phyloP scores from a whole-genome alignment of 495 filamentous ascomycete species.

The Aspergillus diversus region DNA sequence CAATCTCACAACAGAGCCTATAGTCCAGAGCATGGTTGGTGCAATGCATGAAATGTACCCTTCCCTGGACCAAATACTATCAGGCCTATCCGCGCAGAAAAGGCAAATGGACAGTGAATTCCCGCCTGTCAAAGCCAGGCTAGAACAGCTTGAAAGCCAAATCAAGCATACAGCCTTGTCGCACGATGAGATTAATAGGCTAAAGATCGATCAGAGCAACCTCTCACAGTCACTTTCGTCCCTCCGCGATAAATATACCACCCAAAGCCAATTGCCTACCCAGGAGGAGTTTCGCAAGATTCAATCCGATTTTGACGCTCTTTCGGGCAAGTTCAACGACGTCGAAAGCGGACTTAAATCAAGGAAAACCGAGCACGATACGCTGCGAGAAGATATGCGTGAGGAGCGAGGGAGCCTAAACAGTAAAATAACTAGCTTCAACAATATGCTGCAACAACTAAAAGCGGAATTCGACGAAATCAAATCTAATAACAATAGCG shows the following conservation, averaged over 20 bases:
- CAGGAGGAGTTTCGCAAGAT: not conserved
- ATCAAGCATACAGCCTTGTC: not conserved
- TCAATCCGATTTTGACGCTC: not conserved
- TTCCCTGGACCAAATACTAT: constrained; percentile 22
- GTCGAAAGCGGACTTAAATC: not conserved
- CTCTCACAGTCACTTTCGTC: constrained; percentile 16
- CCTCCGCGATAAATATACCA: constrained; percentile 5
- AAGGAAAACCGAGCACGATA: not conserved
- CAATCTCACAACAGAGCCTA: constrained; percentile 35
- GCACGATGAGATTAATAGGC: constrained; percentile 13
- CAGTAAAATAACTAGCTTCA: not conserved
- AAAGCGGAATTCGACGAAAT: constrained; percentile 5
- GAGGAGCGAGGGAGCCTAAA: not conserved
- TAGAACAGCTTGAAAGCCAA: constrained; percentile 13
- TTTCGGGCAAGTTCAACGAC: constrained; percentile 1
- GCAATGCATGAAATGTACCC: constrained; percentile 46
- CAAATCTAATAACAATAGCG: not conserved
- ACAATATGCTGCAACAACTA: constrained; percentile 16
- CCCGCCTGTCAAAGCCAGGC: constrained; percentile 6
- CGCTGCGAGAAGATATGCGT: not conserved
- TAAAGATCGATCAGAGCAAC: constrained; percentile 10
- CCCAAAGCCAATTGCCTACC: not conserved
- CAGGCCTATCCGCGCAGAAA: constrained; percentile 13
- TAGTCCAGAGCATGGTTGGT: constrained; percentile 40
- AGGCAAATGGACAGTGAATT: constrained; percentile 12